These are phyloP conservation scores for Saprolegnia parasitica DNA, from an alignment of 352 stramenopile genomes.

Conservation along the genomic window DNA sequence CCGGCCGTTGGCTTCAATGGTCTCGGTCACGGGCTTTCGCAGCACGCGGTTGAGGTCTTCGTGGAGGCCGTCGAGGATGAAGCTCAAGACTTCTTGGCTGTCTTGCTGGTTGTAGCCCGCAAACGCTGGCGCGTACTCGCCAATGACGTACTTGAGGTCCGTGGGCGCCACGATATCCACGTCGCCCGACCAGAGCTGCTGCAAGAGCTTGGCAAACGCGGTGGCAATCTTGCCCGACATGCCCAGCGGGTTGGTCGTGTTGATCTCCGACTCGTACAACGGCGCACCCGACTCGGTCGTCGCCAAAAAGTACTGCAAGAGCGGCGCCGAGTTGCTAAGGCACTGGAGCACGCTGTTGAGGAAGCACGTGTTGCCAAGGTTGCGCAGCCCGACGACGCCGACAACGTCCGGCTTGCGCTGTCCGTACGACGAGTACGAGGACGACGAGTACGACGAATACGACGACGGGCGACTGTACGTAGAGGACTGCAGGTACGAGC, in stretches of 20 bases:
- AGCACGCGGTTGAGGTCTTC: conserved; percentile 89
- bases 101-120: conserved; percentile 88
- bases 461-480: conserved; percentile 25
- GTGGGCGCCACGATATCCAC: conserved; percentile 76
- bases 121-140: conserved; percentile 85
- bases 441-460: conserved; percentile 31
- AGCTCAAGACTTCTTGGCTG: conserved; percentile 90
- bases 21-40: conserved; percentile 70
- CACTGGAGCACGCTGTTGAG: conserved; percentile 88
- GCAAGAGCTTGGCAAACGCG: conserved; percentile 92
- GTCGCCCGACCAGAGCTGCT: conserved; percentile 92
- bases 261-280: conserved; percentile 83
- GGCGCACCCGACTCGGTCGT: conserved; percentile 40
- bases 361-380: conserved; percentile 80
- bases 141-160: conserved; percentile 79
- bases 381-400: conserved; percentile 72
- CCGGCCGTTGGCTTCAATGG: conserved; percentile 67
- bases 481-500: conserved; percentile 29
- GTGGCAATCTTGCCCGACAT: conserved; percentile 87
- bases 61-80: conserved; percentile 87
- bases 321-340: conserved; percentile 88
- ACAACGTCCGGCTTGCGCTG: conserved; percentile 48
- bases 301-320: conserved; percentile 92
- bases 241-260: conserved; percentile 93
- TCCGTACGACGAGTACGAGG: conserved; percentile 39